Evolutionary conservation across 2,329 filamentous ascomycete genomes (phyloP).

Genomic region (Cercospora brassicicola): DNA sequence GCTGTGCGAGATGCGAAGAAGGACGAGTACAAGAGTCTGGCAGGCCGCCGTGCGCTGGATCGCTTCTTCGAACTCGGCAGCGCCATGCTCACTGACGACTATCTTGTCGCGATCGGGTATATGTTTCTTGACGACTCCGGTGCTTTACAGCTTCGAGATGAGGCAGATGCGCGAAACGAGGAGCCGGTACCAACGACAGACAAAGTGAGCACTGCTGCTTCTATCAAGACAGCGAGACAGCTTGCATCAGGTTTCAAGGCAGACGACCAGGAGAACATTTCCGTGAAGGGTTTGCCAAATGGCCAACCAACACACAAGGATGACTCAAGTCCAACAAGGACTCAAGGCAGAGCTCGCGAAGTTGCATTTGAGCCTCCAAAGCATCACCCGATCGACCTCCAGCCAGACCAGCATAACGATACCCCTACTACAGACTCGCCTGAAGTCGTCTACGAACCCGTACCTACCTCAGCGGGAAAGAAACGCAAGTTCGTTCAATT

Average conservation of each 20-base stretch:
- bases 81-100: background rate
- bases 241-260: background rate
- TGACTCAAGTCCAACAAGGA: background rate
- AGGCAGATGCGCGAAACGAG: background rate
- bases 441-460: background rate
- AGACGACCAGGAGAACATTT: background rate
- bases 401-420: background rate
- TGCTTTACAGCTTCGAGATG: background rate
- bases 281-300: background rate
- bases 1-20: constrained; percentile 3
- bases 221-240: background rate
- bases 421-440: background rate
- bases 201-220: background rate
- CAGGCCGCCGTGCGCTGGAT: background rate
- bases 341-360: background rate
- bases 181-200: background rate
- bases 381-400: background rate
- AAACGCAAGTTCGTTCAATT: background rate
- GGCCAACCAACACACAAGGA: background rate
- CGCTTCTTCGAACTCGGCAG: background rate
- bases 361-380: background rate
- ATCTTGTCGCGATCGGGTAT: background rate
- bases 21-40: background rate
- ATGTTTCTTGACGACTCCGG: background rate
- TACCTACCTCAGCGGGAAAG: background rate